Conservation (phyloP, 352 stramenopile species). For the Globisporangium radiosum region DNA sequence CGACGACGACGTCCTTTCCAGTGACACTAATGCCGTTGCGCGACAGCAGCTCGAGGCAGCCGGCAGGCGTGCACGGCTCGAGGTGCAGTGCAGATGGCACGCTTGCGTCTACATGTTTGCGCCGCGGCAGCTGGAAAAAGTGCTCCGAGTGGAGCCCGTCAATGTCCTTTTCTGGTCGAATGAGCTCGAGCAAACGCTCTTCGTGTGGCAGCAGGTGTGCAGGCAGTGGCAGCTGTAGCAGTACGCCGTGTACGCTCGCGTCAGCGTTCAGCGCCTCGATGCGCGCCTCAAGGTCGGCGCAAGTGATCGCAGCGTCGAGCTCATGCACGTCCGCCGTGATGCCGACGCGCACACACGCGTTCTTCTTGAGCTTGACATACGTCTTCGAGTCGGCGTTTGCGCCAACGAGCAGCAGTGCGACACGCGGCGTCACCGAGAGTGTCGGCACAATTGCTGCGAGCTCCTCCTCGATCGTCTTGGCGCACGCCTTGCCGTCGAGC, state of each 20-base stretch:
- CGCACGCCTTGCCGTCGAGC: constrained; percentile 61
- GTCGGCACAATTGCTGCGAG: constrained; percentile 36
- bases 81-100: constrained; percentile 40
- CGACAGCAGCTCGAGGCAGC: constrained; percentile 59
- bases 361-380: constrained; percentile 98
- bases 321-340: constrained; percentile 84
- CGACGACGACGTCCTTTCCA: constrained; percentile 94
- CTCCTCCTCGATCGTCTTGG: constrained; percentile 58
- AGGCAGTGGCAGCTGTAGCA: constrained; percentile 90
- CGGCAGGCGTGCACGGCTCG: constrained; percentile 89
- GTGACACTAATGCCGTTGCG: constrained; percentile 84
- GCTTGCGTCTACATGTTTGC: constrained; percentile 4
- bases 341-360: constrained; percentile 92
- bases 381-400: constrained; percentile 82
- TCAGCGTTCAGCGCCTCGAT: constrained; percentile 86
- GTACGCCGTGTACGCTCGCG: constrained; percentile 90
- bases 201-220: constrained; percentile 68
- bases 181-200: constrained; percentile 86
- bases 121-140: constrained; percentile 86
- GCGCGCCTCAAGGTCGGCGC: constrained; percentile 45
- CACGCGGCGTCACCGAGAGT: constrained; percentile 48
- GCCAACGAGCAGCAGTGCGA: constrained; percentile 93
- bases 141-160: constrained; percentile 98
- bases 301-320: constrained; percentile 32
- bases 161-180: constrained; percentile 94